A percentile compares a stretch with the other conserved stretches of the same genome.
Evolutionary conservation across 768 basidiomycete species (phyloP).

Genomic region (Hygrophorus pudorinus): DNA sequence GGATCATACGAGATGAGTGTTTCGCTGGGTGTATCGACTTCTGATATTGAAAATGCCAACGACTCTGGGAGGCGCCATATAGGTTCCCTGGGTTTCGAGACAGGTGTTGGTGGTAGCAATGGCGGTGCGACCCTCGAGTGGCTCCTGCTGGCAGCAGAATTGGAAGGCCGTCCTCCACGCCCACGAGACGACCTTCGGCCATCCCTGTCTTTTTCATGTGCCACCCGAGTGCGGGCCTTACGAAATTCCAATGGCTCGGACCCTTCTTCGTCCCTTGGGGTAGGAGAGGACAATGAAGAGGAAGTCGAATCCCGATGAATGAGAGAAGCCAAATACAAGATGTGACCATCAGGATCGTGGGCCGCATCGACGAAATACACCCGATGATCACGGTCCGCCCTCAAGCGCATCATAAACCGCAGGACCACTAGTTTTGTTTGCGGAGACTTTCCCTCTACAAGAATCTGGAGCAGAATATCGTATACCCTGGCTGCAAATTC

Average conservation of each 20-base stretch:
- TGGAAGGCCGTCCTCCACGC: constrained; percentile 33
- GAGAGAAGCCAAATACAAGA: constrained; percentile 48
- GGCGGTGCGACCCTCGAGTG: constrained; percentile 40
- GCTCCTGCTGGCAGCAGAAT: constrained; percentile 46
- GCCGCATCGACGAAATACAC: constrained; percentile 54
- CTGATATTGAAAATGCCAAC: constrained; percentile 44
- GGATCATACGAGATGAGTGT: constrained; percentile 59
- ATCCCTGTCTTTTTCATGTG: constrained; percentile 34
- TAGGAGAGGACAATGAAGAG: constrained; percentile 3
- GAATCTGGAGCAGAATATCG: constrained; percentile 36
- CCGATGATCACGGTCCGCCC: constrained; percentile 85
- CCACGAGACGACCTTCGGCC: constrained; percentile 44
- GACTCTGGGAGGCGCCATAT: constrained; percentile 67
- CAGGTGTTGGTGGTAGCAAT: constrained; percentile 15
- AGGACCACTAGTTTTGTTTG: constrained; percentile 62
- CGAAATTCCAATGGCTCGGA: constrained; percentile 24
- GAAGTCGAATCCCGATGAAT: constrained; percentile 41
- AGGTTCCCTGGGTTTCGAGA: constrained; percentile 28
- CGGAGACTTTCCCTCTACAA: constrained; percentile 35
- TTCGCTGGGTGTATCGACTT: constrained; percentile 57
- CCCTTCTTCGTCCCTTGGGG: constrained; percentile 3
- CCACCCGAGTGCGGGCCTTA: constrained; percentile 35
- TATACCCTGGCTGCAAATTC: constrained; percentile 47
- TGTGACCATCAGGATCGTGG: constrained; percentile 49
- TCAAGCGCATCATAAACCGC: constrained; percentile 80